Base-by-base conservation (phyloP, 345 rosid genomes). In the Ailanthus altissimus region DNA sequence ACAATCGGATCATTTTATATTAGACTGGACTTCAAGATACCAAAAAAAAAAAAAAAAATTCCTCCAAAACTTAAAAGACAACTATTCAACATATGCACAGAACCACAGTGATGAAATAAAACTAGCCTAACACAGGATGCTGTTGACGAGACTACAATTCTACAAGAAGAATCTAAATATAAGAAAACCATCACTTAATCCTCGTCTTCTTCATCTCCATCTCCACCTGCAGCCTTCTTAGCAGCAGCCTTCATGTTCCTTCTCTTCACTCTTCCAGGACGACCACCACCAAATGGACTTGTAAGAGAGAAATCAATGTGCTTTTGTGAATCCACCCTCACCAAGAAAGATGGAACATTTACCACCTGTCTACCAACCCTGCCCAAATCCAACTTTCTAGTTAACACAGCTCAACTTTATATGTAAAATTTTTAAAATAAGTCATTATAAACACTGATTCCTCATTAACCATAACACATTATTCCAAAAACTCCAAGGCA, bases 281-380 rank as follows among this genome's bases (percentile, higher is more conserved):
- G 84, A 7, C 87, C 87, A 23, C 87, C 87, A 49, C 86, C 84
- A 0, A 86, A 81, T 5, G 89, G 89, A 61, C 89, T 86, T 13
- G 81, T 84, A 16, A 84, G 80, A 0, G 87, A 82, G 80, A 84
- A 86, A 53, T 86, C 89, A 11, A 86, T 82, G 82, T 86, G 89
- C 79, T 84, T 84, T 64, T 84, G 84, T 4, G 89, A 86, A 70
- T 86, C 89, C 3, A 84, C 80, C 75, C 87, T 84, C 80, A 84
- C 89, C 87, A 86, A 65, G 79, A 84, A 86, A 10, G 89, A 86
- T 6, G 87, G 86, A 32, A 82, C 80, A 78, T 86, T 86, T 63
- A 86, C 89, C 7, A 86, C 89, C 74, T n/a, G n/a, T n/a, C 89
- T 84, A 56, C 87, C 89, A 73, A 86, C 87, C 87, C 87, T 86